phyloP scores from a whole-genome alignment of 768 basidiomycete genomes.

The Ephemerocybe angulata region DNA sequence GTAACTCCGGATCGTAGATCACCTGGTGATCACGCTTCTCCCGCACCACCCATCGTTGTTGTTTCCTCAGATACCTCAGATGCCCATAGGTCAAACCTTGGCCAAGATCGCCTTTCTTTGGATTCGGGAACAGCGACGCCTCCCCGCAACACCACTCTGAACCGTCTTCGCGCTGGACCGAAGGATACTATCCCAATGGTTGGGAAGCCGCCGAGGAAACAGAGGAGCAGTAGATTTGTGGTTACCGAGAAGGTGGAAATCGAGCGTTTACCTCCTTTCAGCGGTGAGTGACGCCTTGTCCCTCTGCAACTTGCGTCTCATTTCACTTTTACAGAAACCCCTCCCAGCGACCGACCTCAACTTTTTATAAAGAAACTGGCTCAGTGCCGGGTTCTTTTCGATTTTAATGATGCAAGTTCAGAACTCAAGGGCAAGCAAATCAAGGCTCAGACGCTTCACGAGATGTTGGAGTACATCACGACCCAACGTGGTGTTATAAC shows the following conservation, averaged over 20 bases:
- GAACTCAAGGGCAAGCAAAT: constrained; percentile 98
- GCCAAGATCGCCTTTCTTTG: constrained; percentile 45
- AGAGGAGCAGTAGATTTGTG: constrained; percentile 94
- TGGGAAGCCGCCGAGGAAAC: constrained; percentile 95
- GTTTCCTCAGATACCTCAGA: constrained; percentile 68
- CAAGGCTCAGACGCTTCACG: constrained; percentile 95
- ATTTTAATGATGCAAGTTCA: constrained; percentile 96
- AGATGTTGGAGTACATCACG: constrained; percentile 99
- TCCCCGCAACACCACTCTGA: constrained; percentile 65
- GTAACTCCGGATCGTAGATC: constrained; percentile 57
- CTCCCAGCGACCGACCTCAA: constrained; percentile 80
- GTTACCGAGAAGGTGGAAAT: constrained; percentile 96
- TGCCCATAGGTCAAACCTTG: constrained; percentile 38
- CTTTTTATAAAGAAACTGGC: constrained; percentile 93
- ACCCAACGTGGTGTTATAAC: constrained; percentile 95
- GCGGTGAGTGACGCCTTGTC: constrained; percentile 49
- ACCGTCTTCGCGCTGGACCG: constrained; percentile 74
- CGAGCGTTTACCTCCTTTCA: constrained; percentile 87
- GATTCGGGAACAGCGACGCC: constrained; percentile 52
- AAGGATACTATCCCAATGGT: constrained; percentile 97
- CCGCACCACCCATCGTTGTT: constrained; percentile 81
- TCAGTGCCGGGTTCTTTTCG: constrained; percentile 95
- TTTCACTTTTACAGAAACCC: constrained; percentile 59
- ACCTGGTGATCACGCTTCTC: constrained; percentile 38
- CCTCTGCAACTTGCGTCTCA: background rate